Conservation (phyloP, 1,284 basidiomycete species). For the Leccinum laetum region DNA sequence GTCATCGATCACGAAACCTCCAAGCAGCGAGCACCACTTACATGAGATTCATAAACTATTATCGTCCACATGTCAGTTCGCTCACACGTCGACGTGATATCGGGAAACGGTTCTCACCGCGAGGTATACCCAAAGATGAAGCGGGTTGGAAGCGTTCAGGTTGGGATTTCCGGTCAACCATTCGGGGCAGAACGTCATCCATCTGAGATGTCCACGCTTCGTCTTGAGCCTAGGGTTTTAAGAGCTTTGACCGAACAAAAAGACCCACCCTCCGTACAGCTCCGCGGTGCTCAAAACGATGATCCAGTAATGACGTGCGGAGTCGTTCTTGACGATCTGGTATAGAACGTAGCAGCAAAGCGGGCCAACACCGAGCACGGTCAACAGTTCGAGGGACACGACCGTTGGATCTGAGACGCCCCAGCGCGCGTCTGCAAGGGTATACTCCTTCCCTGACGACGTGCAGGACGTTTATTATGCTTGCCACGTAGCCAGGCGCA, state of each 20-base stretch:
- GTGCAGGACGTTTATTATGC: neutral
- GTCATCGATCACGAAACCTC: conserved; percentile 10
- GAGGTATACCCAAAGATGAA: conserved; percentile 59
- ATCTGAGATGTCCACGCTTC: conserved; percentile 39
- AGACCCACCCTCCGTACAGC: conserved; percentile 69
- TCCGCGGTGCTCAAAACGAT: conserved; percentile 74
- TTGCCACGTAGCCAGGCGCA: neutral
- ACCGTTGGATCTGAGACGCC: conserved; percentile 75
- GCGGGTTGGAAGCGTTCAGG: conserved; percentile 66
- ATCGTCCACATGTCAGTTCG: conserved; percentile 1
- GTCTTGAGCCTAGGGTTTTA: neutral
- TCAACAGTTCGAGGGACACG: conserved; percentile 80
- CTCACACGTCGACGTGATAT: neutral
- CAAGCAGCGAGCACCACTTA: conserved; percentile 37
- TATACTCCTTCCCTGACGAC: conserved; percentile 61
- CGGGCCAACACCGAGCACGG: conserved; percentile 75
- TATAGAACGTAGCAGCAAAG: conserved; percentile 70
- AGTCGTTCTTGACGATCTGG: conserved; percentile 62
- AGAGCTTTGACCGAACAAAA: neutral
- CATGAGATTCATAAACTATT: conserved; percentile 78
- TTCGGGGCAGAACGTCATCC: conserved; percentile 86
- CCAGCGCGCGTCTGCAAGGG: conserved; percentile 80
- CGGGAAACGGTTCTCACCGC: conserved; percentile 35
- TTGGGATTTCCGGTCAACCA: conserved; percentile 78
- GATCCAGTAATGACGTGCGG: conserved; percentile 78